These are phyloP conservation scores for Penicillium sp. DNA, from an alignment of 2,329 filamentous ascomycete genomes.

Conservation along the genomic window DNA sequence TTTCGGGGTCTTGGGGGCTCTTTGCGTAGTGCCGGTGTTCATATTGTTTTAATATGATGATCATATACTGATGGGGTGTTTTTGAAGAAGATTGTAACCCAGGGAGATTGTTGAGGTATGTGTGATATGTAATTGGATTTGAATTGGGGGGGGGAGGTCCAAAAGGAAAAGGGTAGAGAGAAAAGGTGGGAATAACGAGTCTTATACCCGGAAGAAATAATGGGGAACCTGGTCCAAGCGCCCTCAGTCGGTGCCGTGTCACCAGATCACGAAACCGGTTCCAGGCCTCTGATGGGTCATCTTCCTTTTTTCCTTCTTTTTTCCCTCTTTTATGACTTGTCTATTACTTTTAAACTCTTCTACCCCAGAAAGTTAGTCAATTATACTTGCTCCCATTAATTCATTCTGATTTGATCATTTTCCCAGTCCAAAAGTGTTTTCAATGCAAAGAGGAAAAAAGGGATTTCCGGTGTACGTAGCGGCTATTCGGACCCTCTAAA, in stretches of 20 bases:
- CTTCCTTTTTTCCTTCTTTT: neutral
- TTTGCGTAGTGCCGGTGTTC: constrained; percentile 26
- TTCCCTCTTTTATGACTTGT: neutral
- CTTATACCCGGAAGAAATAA: constrained; percentile 15
- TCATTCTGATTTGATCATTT: neutral
- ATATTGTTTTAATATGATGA: constrained; percentile 16
- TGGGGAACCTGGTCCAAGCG: constrained; percentile 21
- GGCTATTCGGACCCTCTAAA: constrained; percentile 9
- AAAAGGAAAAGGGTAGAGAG: neutral
- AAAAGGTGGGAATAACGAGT: constrained; percentile 7
- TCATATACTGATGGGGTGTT: neutral
- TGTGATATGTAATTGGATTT: neutral
- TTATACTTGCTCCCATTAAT: neutral
- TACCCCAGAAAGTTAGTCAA: neutral
- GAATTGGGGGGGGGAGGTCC: neutral
- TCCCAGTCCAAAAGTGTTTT: too few species aligned
- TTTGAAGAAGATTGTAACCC: neutral
- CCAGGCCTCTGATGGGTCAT: constrained; percentile 6
- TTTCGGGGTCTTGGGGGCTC: constrained; percentile 21
- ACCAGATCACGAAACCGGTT: constrained; percentile 19
- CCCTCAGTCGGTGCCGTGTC: constrained; percentile 14
- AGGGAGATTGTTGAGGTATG: neutral
- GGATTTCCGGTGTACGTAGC: constrained; percentile 1
- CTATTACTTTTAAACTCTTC: neutral
- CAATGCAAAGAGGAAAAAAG: too few species aligned